phyloP scores from a whole-genome alignment of 2,329 filamentous ascomycete species.

The Colletotrichum sp. region DNA sequence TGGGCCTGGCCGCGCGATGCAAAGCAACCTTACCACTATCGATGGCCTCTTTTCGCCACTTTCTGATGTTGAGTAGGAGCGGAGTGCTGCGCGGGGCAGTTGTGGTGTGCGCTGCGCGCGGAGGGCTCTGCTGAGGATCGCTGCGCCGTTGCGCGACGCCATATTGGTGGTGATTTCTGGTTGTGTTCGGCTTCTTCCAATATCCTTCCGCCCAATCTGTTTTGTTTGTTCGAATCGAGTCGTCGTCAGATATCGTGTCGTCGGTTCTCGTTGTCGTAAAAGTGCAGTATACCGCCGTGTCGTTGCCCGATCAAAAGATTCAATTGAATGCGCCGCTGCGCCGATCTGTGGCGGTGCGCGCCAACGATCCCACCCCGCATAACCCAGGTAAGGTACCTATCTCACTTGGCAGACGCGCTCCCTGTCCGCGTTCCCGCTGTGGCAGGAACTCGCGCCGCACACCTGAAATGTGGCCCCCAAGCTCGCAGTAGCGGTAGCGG shows the following conservation, averaged over 20 bases:
- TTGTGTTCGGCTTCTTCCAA: background rate
- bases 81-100: background rate
- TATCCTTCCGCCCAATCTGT: background rate
- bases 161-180: background rate
- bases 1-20: background rate
- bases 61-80: conserved; percentile 9
- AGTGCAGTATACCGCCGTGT: background rate
- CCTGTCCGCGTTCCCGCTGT: conserved; percentile 1
- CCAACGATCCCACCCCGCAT: conserved; percentile 2
- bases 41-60: conserved; percentile 11
- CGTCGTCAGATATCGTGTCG: background rate
- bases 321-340: background rate
- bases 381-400: background rate
- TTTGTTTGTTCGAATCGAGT: background rate
- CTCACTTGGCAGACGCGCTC: background rate
- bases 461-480: background rate
- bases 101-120: background rate
- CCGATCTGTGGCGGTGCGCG: conserved; percentile 20
- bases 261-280: background rate
- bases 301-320: background rate
- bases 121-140: conserved; percentile 1
- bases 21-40: conserved; percentile 1
- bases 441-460: background rate
- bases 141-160: background rate
- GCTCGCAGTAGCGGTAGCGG: background rate